phyloP scores from a whole-genome alignment of 257 asterid species.

The Sherardia arvensis region DNA sequence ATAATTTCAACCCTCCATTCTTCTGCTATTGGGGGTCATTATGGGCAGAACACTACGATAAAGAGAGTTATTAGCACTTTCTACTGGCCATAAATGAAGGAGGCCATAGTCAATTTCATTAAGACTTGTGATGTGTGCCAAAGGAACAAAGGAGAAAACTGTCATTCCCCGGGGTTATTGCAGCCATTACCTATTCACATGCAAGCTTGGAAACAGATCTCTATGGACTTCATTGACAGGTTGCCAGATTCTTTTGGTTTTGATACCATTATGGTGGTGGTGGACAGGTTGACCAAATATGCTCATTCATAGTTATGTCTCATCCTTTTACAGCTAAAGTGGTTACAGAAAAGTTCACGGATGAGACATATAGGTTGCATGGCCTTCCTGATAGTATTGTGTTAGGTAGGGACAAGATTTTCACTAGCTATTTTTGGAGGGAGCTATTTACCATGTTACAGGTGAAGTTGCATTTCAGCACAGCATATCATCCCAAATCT shows the following conservation, averaged over 20 bases:
- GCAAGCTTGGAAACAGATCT: background rate
- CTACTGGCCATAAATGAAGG: background rate
- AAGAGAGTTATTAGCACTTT: background rate
- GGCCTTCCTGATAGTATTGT: background rate
- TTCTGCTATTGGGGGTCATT: background rate
- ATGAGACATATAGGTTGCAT: background rate
- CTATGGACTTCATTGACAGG: background rate
- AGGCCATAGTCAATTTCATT: background rate
- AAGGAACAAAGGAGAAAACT: background rate
- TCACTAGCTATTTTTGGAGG: background rate
- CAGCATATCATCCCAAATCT: background rate
- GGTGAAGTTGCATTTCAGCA: background rate
- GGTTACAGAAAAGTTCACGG: background rate
- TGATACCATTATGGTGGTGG: background rate
- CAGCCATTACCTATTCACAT: background rate
- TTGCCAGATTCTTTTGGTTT: background rate
- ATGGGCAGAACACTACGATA: rapidly evolving
- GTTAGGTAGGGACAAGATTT: background rate
- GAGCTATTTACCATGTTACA: background rate
- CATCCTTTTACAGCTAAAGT: background rate
- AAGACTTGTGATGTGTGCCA: background rate
- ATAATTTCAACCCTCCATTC: background rate
- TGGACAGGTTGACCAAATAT: background rate
- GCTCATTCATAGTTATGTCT: background rate
- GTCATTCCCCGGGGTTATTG: background rate